Conservation (phyloP, 345 rosid genomes). For the Excoecaria agallocha region DNA sequence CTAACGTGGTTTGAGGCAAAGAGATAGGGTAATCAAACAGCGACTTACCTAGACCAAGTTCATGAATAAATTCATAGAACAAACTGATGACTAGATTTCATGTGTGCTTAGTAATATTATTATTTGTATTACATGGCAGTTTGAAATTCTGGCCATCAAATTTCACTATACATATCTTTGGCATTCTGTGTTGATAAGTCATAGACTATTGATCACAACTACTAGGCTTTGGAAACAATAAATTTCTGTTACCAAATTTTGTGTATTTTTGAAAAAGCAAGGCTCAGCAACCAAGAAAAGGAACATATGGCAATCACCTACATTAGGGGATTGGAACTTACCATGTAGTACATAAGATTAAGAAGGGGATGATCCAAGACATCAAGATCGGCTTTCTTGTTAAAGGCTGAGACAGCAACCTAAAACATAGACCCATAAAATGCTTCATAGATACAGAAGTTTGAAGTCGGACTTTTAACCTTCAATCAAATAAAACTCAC, state of each 20-base stretch:
- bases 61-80: too few species aligned
- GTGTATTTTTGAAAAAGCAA: neutral
- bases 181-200: too few species aligned
- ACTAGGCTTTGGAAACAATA: too few species aligned
- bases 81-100: too few species aligned
- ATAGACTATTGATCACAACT: too few species aligned
- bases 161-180: too few species aligned
- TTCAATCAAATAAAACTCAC: slow-evolving; percentile 37
- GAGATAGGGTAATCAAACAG: too few species aligned
- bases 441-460: neutral
- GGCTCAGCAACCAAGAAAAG: neutral
- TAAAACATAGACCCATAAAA: slow-evolving; percentile 13
- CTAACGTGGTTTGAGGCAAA: too few species aligned
- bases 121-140: too few species aligned
- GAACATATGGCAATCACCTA: neutral
- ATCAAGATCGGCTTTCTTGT: slow-evolving; percentile 54
- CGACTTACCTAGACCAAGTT: too few species aligned
- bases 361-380: slow-evolving; percentile 67
- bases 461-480: neutral
- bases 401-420: slow-evolving; percentile 48
- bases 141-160: too few species aligned
- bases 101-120: too few species aligned
- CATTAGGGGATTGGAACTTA: slow-evolving; percentile 22
- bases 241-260: neutral
- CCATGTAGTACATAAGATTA: slow-evolving; percentile 65